Evolutionary conservation across 2,329 filamentous ascomycete species (phyloP), one percentile per base, ranked within the genome.

Genomic region (Plectosphaerella sp.): DNA sequence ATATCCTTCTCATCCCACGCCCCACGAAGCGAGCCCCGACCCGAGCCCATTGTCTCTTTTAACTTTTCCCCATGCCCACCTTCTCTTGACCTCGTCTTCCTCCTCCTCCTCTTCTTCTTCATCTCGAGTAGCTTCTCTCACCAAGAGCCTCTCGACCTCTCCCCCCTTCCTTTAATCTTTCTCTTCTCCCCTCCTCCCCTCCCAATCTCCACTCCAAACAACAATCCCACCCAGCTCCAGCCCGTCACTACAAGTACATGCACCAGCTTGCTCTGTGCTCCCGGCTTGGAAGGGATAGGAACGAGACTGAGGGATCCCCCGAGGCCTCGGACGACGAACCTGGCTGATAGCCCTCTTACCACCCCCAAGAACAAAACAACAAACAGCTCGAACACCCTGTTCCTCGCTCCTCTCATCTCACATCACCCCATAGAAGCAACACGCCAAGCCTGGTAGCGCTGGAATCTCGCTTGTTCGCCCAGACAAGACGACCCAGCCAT

Each of bases 1-100:
- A 48, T 20, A 53, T 57, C 52, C 55, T 53, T 53, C 53, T 55
- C 48, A 41, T 48, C 52, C 55, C 43, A 53, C 49, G 24, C 39
- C 45, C 53, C 52, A 50, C 41, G 41, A 43, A 43, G 24, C 47
- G 36, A 49, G 42, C 47, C 47, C 47, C 20, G 47, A 41, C 47
- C 51, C n/a, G 16, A n/a, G 37, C 37, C 15, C 16, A 16, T 43
- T 36, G 39, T 22, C 16, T 36, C 43, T 51, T 39, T 49, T 48
- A 43, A 28, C 11, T 15, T 42, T 49, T 49, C 12, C 48, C 45
- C 43, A 48, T 48, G 12, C 49, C 49, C 41, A 47, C 43, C 48
- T 33, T 41, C 49, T 49, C 47, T 54, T 49, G 36, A 49, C 51
- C 47, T 47, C 48, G 33, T 43, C 22, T 22, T 41, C 28, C 18